Evolutionary conservation across 2,329 filamentous ascomycete genomes (phyloP).

Genomic region (Penicillium sp.): DNA sequence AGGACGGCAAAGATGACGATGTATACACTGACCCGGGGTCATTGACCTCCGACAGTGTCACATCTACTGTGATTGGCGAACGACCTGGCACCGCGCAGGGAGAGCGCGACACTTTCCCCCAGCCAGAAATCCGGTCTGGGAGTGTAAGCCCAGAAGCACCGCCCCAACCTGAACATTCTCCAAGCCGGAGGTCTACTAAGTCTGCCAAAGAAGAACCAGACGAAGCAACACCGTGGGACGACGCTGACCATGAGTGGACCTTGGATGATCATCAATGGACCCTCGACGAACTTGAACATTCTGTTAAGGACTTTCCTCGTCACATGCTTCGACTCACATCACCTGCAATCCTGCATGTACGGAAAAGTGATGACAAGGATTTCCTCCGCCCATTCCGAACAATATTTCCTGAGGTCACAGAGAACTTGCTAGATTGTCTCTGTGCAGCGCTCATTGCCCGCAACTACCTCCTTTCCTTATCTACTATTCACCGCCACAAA

Average conservation of each 20-base stretch:
- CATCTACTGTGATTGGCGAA: constrained; percentile 28
- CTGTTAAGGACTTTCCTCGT: constrained; percentile 37
- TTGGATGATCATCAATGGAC: constrained; percentile 44
- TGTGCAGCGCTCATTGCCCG: constrained; percentile 40
- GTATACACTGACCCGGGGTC: constrained; percentile 27
- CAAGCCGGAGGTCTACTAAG: constrained; percentile 19
- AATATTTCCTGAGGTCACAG: constrained; percentile 36
- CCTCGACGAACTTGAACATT: constrained; percentile 39
- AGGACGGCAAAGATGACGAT: constrained; percentile 29
- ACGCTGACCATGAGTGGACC: constrained; percentile 34
- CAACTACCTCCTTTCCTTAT: constrained; percentile 38
- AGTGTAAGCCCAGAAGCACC: constrained; percentile 21
- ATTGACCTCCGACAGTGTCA: constrained; percentile 26
- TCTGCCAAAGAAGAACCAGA: constrained; percentile 31
- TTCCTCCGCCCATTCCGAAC: constrained; percentile 36
- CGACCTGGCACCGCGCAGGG: constrained; percentile 19
- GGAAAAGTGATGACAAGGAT: constrained; percentile 37
- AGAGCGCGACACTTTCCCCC: constrained; percentile 16
- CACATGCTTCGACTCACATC: constrained; percentile 39
- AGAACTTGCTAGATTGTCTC: constrained; percentile 37
- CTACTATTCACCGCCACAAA: constrained; percentile 26
- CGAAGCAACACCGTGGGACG: constrained; percentile 33
- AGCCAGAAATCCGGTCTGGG: constrained; percentile 24
- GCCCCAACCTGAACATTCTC: constrained; percentile 16
- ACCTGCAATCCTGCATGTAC: constrained; percentile 40